These are phyloP conservation scores for Suillus brevipes DNA, from an alignment of 768 basidiomycete genomes.

Conservation along the genomic window DNA sequence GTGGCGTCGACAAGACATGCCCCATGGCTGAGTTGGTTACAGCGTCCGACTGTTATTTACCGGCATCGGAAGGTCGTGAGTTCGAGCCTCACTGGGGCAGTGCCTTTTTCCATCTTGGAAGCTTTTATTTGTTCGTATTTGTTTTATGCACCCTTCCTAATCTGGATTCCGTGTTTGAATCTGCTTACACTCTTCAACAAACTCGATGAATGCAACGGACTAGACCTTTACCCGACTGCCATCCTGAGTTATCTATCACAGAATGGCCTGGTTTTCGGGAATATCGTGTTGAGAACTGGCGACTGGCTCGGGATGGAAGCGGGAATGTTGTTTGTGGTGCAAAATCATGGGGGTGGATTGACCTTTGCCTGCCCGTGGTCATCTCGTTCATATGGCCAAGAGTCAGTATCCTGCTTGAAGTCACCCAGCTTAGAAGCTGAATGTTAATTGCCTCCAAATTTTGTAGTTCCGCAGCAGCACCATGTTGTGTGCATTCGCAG, in stretches of 20 bases:
- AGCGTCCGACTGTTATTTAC: slow-evolving; percentile 47
- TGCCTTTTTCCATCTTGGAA: slow-evolving; percentile 8
- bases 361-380: slow-evolving; percentile 34
- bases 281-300: slow-evolving; percentile 60
- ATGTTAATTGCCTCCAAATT: slow-evolving; percentile 14
- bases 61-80: slow-evolving; percentile 51
- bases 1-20: slow-evolving; percentile 25
- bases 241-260: slow-evolving; percentile 55
- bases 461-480: slow-evolving; percentile 20
- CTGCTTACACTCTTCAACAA: neutral
- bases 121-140: neutral
- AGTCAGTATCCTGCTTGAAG: slow-evolving; percentile 18
- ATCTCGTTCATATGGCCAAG: slow-evolving; percentile 36
- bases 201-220: slow-evolving; percentile 38
- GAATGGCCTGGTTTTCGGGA: slow-evolving; percentile 51
- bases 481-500: slow-evolving; percentile 12
- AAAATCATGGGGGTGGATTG: slow-evolving; percentile 36
- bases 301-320: slow-evolving; percentile 42
- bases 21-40: slow-evolving; percentile 56
- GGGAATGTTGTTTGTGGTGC: slow-evolving; percentile 33
- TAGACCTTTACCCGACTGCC: slow-evolving; percentile 37
- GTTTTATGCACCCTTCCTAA: too few relatives aligned
- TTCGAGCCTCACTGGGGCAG: slow-evolving; percentile 57
- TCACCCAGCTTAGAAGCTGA: slow-evolving; percentile 10
- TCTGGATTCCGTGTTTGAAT: neutral